phyloP scores from a whole-genome alignment of 179 eudicot genomes.

The Nepenthes alata region DNA sequence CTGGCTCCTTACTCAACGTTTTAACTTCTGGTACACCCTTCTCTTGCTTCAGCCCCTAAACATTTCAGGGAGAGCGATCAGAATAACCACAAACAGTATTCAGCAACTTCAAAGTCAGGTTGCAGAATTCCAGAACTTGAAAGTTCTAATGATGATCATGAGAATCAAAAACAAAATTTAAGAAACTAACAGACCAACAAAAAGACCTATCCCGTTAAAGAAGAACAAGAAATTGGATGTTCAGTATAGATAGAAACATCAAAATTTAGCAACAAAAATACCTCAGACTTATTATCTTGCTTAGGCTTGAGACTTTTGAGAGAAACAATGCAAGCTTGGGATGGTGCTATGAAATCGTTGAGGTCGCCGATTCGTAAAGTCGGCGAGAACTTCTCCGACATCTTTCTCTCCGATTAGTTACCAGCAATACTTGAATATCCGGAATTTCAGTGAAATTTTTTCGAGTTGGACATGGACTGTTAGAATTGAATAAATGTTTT shows the following conservation, averaged over 20 bases:
- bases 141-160: background rate
- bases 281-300: slow-evolving; percentile 17
- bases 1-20: slow-evolving; percentile 44
- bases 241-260: no score
- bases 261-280: background rate
- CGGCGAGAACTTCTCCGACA: slow-evolving; percentile 77
- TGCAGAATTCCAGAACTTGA: background rate
- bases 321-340: slow-evolving; percentile 78
- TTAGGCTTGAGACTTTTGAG: slow-evolving; percentile 28
- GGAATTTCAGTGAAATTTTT: no score
- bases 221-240: no score
- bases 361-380: slow-evolving; percentile 69
- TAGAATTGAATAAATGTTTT: background rate
- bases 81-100: background rate
- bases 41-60: slow-evolving; percentile 21
- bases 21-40: slow-evolving; percentile 29
- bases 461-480: background rate
- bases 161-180: background rate
- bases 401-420: slow-evolving; percentile 5
- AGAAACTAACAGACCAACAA: background rate
- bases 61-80: background rate
- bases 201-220: no score
- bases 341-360: slow-evolving; percentile 78
- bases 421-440: background rate
- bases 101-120: background rate